Conservation (phyloP, 2,329 filamentous ascomycete genomes). For the Colletotrichum sp. region DNA sequence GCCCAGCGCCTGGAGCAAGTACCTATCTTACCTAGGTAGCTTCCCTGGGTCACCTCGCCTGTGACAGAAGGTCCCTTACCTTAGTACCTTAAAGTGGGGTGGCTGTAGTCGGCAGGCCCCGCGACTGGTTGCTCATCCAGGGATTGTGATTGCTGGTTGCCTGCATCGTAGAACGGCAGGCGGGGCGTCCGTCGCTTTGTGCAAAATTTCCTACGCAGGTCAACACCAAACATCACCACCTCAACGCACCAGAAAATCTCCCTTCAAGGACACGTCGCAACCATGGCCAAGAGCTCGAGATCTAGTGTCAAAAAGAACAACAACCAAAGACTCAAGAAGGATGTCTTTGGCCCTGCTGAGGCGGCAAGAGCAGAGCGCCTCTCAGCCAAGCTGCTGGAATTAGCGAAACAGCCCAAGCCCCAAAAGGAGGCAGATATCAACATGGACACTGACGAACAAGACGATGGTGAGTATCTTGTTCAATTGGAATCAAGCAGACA, state of each 20-base stretch:
- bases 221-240: background rate
- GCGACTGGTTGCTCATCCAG: background rate
- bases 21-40: too few species aligned
- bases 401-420: slow-evolving; percentile 80
- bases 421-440: slow-evolving; percentile 52
- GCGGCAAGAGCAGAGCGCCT: slow-evolving; percentile 81
- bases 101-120: slow-evolving; percentile 7
- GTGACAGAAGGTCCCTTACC: too few species aligned
- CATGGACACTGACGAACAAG: slow-evolving; percentile 45
- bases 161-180: background rate
- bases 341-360: slow-evolving; percentile 85
- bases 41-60: too few species aligned
- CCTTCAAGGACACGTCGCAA: slow-evolving; percentile 26
- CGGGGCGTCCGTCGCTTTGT: slow-evolving; percentile 1
- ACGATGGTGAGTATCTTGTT: background rate
- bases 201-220: slow-evolving; percentile 11
- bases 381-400: slow-evolving; percentile 82
- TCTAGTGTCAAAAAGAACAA: slow-evolving; percentile 83
- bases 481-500: background rate
- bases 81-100: background rate
- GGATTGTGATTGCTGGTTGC: background rate
- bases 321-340: slow-evolving; percentile 78
- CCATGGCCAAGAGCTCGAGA: slow-evolving; percentile 88
- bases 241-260: background rate
- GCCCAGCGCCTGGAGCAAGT: background rate